A percentile compares a stretch with the other conserved stretches of the same genome.
phyloP scores from a whole-genome alignment of 768 basidiomycete genomes.

The Zangia roseola region DNA sequence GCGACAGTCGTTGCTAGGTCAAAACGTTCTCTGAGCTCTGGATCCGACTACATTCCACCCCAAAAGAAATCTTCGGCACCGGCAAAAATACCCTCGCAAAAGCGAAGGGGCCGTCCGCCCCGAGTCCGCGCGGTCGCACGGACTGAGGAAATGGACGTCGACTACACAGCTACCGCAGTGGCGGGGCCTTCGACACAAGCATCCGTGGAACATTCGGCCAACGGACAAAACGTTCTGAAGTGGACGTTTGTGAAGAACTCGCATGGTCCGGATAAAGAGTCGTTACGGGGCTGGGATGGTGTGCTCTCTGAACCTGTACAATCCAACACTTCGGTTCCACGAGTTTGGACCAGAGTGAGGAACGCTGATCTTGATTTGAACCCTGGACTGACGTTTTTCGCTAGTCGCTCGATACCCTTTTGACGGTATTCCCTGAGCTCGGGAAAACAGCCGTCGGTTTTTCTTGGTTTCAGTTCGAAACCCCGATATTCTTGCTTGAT shows the following conservation, averaged over 20 bases:
- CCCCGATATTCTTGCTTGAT: constrained; percentile 25
- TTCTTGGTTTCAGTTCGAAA: constrained; percentile 28
- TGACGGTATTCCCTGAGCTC: constrained; percentile 25
- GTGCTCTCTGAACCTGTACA: not conserved
- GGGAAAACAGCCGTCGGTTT: constrained; percentile 17
- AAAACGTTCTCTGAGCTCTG: constrained; percentile 21
- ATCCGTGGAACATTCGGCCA: not conserved
- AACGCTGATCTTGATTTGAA: not conserved
- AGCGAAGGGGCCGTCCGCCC: not conserved
- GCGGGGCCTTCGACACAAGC: not conserved
- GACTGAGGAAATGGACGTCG: not conserved
- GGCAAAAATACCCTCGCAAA: not conserved
- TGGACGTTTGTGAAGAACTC: constrained; percentile 22
- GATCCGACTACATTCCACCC: not conserved
- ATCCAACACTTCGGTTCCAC: constrained; percentile 10
- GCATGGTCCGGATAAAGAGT: not conserved
- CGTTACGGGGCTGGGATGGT: not conserved
- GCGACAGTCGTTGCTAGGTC: not conserved
- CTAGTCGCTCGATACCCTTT: constrained; percentile 23
- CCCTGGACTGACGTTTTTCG: constrained; percentile 1
- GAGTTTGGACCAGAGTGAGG: constrained; percentile 32
- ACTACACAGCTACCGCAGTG: not conserved
- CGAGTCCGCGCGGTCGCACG: not conserved
- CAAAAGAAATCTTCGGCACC: constrained; percentile 7
- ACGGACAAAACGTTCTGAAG: not conserved